Base-by-base conservation (phyloP, 306 rosid genomes). In the Prinsepia uniflora region DNA sequence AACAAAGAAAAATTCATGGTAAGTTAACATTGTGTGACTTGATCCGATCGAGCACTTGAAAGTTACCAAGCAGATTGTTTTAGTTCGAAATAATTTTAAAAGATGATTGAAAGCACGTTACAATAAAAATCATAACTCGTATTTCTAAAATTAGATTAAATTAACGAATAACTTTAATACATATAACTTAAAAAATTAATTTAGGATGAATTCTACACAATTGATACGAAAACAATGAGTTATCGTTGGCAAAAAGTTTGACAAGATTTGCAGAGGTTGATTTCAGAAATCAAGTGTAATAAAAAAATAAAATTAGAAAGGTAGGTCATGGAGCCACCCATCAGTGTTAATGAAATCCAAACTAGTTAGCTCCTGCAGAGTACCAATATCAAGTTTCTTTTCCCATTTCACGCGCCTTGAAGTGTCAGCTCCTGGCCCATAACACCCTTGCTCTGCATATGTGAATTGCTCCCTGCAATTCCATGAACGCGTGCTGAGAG, bases 241-340 rank as follows among this genome's bases (percentile, higher is more conserved):
- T 36, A 39, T 15, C 15, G 3, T 24, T 30, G 0, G 11, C 18
- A 58, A 24, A 10, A 45, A 11, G 12, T 18, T 41, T 12, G 10
- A 64, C 18, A 43, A 65, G 36, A 17, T 11, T 3, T 19, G 36
- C 14, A 7, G 53, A 7, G 17, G 50, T 6, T 10, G 39, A 30
- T 17, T 9, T 8, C 24, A 7, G 3, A 30, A 13, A n/a, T 30
- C 8, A 44, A 17, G 24, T 10, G 41, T 5, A 20, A 17, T 0
- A 11, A 6, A 2, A 6, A 48, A 55, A 11, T 11, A 1, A 18
- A 12, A 8, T 63, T 61, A 80, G 39, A 44, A 63, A 6, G 81
- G 83, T 50, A 65, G 87, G n/a, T 72, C 40, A 14, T 36, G 72
- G 17, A 92, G 71, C 98, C 98, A 90, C 3, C 90, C 86, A 12